Conservation (phyloP, 768 basidiomycete species). For the Pholiota conissans region DNA sequence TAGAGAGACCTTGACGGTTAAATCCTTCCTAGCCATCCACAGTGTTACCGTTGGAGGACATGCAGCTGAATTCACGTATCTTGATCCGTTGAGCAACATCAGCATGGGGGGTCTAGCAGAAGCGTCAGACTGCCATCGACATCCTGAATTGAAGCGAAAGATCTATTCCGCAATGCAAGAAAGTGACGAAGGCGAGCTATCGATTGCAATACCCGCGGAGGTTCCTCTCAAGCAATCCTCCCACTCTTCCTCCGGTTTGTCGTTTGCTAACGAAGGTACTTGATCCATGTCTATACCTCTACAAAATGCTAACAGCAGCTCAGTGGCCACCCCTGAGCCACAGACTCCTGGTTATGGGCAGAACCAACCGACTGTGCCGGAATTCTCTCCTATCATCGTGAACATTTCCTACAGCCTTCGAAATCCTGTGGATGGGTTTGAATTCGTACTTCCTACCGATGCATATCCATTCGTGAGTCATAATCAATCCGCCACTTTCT, state of each 20-base stretch:
- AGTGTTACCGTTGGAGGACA: constrained; percentile 72
- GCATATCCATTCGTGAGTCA: constrained; percentile 79
- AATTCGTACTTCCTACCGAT: constrained; percentile 81
- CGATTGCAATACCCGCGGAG: constrained; percentile 81
- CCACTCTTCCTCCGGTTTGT: constrained; percentile 36
- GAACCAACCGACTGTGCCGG: constrained; percentile 39
- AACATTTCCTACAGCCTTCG: constrained; percentile 80
- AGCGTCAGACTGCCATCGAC: constrained; percentile 78
- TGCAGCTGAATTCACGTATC: constrained; percentile 74
- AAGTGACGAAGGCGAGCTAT: constrained; percentile 91
- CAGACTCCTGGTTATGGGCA: constrained; percentile 55
- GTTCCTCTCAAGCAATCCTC: constrained; percentile 65
- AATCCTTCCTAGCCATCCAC: constrained; percentile 59
- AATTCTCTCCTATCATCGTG: constrained; percentile 76
- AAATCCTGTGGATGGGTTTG: constrained; percentile 81
- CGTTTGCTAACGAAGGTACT: constrained; percentile 51
- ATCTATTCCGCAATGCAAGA: constrained; percentile 90
- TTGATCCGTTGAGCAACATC: constrained; percentile 72
- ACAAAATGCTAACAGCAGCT: not conserved
- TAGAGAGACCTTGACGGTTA: not conserved
- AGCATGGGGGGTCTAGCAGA: constrained; percentile 51
- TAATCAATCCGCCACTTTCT: not conserved
- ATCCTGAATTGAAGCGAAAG: constrained; percentile 92
- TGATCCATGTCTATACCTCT: not conserved
- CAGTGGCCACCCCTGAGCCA: constrained; percentile 83